Evolutionary conservation across 768 basidiomycete species (phyloP).

Genomic region (Suillus clintonianus): DNA sequence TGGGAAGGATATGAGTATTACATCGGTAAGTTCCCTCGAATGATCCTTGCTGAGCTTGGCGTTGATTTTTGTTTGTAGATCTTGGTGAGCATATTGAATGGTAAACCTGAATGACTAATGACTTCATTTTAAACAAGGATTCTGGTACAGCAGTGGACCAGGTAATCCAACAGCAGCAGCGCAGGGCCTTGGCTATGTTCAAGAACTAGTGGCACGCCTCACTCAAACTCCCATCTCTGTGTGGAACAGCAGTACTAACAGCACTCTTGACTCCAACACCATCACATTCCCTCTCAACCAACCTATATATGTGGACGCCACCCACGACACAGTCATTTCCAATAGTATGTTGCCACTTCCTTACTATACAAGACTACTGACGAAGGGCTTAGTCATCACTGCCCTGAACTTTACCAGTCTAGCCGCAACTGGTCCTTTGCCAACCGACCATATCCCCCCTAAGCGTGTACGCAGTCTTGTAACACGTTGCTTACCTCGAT

Average conservation of each 20-base stretch:
- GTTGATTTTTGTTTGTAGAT: neutral
- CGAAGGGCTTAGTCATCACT: conserved; percentile 32
- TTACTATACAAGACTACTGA: neutral
- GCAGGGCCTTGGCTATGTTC: conserved; percentile 41
- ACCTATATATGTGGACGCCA: conserved; percentile 46
- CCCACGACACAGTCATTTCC: conserved; percentile 47
- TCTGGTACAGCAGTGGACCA: conserved; percentile 42
- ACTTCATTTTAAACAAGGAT: neutral
- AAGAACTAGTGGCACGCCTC: conserved; percentile 46
- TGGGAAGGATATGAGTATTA: conserved; percentile 53
- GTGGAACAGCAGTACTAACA: conserved; percentile 48
- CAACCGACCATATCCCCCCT: conserved; percentile 36
- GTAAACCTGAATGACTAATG: conserved; percentile 12
- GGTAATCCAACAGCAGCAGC: conserved; percentile 44
- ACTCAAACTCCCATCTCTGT: conserved; percentile 37
- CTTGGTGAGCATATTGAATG: conserved; percentile 5
- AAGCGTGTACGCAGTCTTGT: conserved; percentile 23
- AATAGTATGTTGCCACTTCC: conserved; percentile 26
- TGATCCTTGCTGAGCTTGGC: neutral
- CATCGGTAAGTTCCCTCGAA: conserved; percentile 21
- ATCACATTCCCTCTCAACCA: conserved; percentile 37
- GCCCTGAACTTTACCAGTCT: conserved; percentile 49
- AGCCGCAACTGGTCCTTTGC: conserved; percentile 42
- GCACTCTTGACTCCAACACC: conserved; percentile 42
- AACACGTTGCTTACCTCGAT: neutral